These are phyloP conservation scores for Phytophthora hybrid DNA, from an alignment of 352 stramenopile species.

Conservation along the genomic window DNA sequence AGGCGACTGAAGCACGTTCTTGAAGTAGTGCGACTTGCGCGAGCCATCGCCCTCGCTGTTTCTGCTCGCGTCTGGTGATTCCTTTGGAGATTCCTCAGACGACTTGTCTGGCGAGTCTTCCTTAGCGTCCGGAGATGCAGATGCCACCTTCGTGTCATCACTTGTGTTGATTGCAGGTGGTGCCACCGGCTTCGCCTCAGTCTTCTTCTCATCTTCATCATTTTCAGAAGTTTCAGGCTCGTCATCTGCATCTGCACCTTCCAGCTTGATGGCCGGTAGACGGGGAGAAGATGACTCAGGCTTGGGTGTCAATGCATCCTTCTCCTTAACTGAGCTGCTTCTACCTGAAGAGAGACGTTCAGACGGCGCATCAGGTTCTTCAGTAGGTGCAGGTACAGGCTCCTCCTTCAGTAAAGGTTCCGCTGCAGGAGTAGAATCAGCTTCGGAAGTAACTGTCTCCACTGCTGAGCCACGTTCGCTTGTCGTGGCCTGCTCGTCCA, in stretches of 20 bases:
- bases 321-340: constrained; percentile 23
- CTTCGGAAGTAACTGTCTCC: constrained; percentile 18
- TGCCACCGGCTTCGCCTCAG: background rate
- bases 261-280: background rate
- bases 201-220: constrained; percentile 14
- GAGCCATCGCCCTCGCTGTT: constrained; percentile 40
- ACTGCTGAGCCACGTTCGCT: constrained; percentile 28
- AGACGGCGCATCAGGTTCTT: constrained; percentile 13
- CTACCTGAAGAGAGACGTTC: constrained; percentile 18
- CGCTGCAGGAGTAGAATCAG: background rate
- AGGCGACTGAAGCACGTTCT: constrained; percentile 85
- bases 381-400: background rate
- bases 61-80: constrained; percentile 28
- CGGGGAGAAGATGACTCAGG: constrained; percentile 3
- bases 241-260: constrained; percentile 15
- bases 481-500: constrained; percentile 26
- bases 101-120: constrained; percentile 24
- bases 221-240: constrained; percentile 10
- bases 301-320: constrained; percentile 2
- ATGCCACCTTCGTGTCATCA: constrained; percentile 14
- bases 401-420: constrained; percentile 23
- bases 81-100: constrained; percentile 37
- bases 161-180: constrained; percentile 19
- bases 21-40: constrained; percentile 87
- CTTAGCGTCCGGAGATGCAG: constrained; percentile 25